A percentile compares a stretch with the other conserved stretches of the same genome.
Conservation (phyloP, 2,329 filamentous ascomycete species). For the Tolypocladium sp. region DNA sequence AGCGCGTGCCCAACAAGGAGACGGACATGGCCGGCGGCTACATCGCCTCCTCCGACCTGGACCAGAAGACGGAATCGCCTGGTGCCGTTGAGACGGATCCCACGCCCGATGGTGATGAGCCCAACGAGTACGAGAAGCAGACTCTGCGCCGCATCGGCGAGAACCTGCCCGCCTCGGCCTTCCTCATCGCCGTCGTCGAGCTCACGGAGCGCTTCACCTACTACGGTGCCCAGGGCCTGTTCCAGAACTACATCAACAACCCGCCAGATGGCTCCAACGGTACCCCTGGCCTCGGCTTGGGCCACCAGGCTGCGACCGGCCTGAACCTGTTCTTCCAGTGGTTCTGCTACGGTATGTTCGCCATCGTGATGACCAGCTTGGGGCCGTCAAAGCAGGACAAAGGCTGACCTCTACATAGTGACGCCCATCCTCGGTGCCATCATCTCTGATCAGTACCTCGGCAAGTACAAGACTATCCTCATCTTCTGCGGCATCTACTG, state of each 20-base stretch:
- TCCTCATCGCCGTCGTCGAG: conserved; percentile 47
- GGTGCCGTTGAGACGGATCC: conserved; percentile 16
- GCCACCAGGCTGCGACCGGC: conserved; percentile 44
- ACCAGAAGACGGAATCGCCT: conserved; percentile 14
- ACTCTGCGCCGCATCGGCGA: conserved; percentile 44
- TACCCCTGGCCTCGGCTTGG: conserved; percentile 44
- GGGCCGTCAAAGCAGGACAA: background rate
- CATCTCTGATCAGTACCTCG: conserved; percentile 47
- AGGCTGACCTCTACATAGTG: conserved; percentile 11
- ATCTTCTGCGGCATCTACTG: conserved; percentile 49
- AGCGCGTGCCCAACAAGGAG: conserved; percentile 12
- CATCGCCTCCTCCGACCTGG: conserved; percentile 12
- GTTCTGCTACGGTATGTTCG: conserved; percentile 28
- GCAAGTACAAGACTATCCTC: conserved; percentile 54
- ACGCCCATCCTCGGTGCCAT: conserved; percentile 41
- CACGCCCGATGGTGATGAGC: conserved; percentile 39
- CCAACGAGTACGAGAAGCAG: conserved; percentile 39
- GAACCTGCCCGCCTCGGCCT: conserved; percentile 44
- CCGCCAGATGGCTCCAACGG: conserved; percentile 21
- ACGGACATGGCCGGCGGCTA: conserved; percentile 15
- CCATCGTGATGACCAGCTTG: background rate
- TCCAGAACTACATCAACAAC: conserved; percentile 45
- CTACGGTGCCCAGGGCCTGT: conserved; percentile 43
- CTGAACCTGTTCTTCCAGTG: conserved; percentile 48
- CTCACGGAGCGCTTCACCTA: conserved; percentile 49